A percentile compares a stretch with the other conserved stretches of the same genome.
These are phyloP conservation scores for Suhomyces kunorum DNA, from an alignment of 1,139 yeast species.

Conservation along the genomic window DNA sequence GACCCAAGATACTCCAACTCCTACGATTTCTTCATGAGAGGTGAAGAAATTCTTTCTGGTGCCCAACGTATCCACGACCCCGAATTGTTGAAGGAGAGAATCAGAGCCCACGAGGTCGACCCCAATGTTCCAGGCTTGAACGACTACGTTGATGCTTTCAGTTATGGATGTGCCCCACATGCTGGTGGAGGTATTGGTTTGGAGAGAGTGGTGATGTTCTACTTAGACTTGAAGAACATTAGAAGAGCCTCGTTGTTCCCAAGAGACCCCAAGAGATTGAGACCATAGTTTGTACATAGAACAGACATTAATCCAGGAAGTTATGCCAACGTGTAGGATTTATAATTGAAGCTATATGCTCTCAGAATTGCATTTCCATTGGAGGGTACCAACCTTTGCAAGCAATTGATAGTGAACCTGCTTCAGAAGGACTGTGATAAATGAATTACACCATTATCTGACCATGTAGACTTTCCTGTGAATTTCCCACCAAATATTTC, in stretches of 20 bases:
- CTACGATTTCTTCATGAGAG: constrained; percentile 99
- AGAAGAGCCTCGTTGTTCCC: constrained; percentile 98
- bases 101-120: constrained; percentile 80
- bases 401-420: too few relatives aligned
- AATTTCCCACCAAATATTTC: too few relatives aligned
- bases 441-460: too few relatives aligned
- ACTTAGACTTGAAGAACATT: constrained; percentile 91
- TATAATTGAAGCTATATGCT: too few relatives aligned
- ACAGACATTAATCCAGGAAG: too few relatives aligned
- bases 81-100: constrained; percentile 74
- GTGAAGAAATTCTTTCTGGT: constrained; percentile 97
- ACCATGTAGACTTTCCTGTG: too few relatives aligned
- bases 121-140: constrained; percentile 77
- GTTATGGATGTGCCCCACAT: constrained; percentile 96
- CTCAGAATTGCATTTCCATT: too few relatives aligned
- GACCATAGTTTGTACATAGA: constrained; percentile 52
- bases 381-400: too few relatives aligned
- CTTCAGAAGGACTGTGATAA: too few relatives aligned
- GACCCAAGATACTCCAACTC: constrained; percentile 92
- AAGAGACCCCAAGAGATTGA: constrained; percentile 93
- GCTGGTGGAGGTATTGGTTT: constrained; percentile 99
- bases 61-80: constrained; percentile 99
- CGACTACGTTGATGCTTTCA: constrained; percentile 91
- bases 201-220: constrained; percentile 98
- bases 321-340: too few relatives aligned